Base-by-base conservation (phyloP, 768 basidiomycete genomes). In the Lactarius vividus region DNA sequence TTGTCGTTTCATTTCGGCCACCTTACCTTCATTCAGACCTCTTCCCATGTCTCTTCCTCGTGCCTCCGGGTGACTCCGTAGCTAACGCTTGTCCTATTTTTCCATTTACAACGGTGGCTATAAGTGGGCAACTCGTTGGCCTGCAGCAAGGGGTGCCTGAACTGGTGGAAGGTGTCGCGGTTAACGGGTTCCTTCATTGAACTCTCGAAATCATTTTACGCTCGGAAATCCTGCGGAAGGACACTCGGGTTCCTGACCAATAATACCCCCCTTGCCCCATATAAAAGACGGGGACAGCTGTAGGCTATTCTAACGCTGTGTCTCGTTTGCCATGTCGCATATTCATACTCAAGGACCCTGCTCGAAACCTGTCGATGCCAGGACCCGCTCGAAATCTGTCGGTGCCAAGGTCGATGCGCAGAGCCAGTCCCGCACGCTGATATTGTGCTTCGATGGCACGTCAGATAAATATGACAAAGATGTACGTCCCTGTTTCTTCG, bases 371-470 rank as follows among this genome's bases (percentile, higher is more conserved):
- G 16, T 54, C 29, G 8, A 53, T 18, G 28, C 2, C 29, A 29
- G 29, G 29, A 29, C 2, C 29, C 29, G 29, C 29, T 29, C 29
- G 29, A 29, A 29, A 29, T 10, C 49, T 26, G 26, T 52, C 26
- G 15, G 26, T 28, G 49, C 5, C 29, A 29, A 29, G 29, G 29
- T 29, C 29, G 31, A 33, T 33, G 1, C 4, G 18, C 15, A 8
- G 20, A 23, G 61, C 23, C 56, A 52, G 35, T 46, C 54, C 20
- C 65, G 65, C 60, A 62, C 60, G 33, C 31, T 62, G 13, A 60
- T 66, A 28, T 42, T 66, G n/a, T 66, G 65, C 60, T 66, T 66
- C 44, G 65, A 66, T 46, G 65, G 65, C 1, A 66, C 65, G 8
- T 33, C 65, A 33, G 57, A 66, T 23, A 31, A 57, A 26, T 66